Evolutionary conservation across 768 basidiomycete genomes (phyloP).

Genomic region (Bullera alba): DNA sequence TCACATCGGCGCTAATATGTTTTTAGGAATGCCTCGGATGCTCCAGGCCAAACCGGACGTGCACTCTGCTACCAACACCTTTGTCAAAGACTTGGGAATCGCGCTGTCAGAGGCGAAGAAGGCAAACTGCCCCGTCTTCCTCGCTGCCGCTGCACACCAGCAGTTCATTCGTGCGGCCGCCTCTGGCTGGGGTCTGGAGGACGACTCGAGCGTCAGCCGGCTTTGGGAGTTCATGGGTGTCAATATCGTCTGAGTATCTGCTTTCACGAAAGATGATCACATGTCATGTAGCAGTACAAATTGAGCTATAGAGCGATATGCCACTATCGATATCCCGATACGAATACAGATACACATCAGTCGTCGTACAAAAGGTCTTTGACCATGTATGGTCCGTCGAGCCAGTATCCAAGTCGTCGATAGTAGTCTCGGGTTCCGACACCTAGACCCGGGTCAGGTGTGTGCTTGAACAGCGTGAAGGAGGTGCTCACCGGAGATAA

Average conservation of each 20-base stretch:
- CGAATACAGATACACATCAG: not conserved
- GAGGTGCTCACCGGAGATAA: slow-evolving; percentile 78
- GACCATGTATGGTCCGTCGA: slow-evolving; percentile 98
- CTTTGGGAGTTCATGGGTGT: slow-evolving; percentile 29
- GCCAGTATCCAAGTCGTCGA: slow-evolving; percentile 81
- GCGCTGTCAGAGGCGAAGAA: slow-evolving; percentile 32
- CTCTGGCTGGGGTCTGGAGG: slow-evolving; percentile 25
- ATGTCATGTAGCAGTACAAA: no score
- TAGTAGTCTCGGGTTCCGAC: slow-evolving; percentile 98
- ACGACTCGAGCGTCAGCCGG: slow-evolving; percentile 25
- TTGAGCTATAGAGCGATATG: no score
- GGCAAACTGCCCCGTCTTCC: slow-evolving; percentile 24
- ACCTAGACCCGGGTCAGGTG: slow-evolving; percentile 49
- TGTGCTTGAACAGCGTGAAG: not conserved
- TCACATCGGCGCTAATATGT: not conserved
- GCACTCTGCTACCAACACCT: slow-evolving; percentile 11
- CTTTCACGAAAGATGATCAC: no score
- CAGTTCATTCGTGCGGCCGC: slow-evolving; percentile 21
- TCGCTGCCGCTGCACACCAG: slow-evolving; percentile 30
- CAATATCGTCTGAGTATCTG: no score
- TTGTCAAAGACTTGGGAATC: slow-evolving; percentile 33
- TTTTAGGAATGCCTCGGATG: slow-evolving; percentile 31
- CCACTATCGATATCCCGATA: no score
- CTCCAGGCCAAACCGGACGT: slow-evolving; percentile 11
- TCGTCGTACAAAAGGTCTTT: slow-evolving; percentile 50